Percentiles rank a stretch among this genome's conserved stretches.
These are phyloP conservation scores for Phytophthora aleatoria DNA, from an alignment of 352 stramenopile genomes.

Conservation along the genomic window DNA sequence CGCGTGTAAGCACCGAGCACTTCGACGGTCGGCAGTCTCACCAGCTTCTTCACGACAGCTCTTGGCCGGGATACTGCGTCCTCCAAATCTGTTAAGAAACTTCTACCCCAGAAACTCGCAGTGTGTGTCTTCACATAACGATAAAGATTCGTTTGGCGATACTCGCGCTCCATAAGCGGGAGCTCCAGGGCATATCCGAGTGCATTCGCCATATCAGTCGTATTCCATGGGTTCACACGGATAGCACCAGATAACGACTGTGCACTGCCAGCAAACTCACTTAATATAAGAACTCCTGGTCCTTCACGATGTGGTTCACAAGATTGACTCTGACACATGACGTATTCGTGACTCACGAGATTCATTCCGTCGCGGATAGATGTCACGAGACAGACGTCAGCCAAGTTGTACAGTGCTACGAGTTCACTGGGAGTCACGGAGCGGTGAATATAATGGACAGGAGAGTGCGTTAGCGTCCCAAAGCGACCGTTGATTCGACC, in stretches of 20 bases:
- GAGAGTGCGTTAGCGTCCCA: slow-evolving; percentile 84
- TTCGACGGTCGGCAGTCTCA: slow-evolving; percentile 48
- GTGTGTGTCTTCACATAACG: slow-evolving; percentile 89
- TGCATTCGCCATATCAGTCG: slow-evolving; percentile 71
- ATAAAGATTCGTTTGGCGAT: slow-evolving; percentile 84
- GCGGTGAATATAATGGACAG: slow-evolving; percentile 90
- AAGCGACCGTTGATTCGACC: slow-evolving; percentile 89
- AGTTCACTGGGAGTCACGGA: slow-evolving; percentile 80
- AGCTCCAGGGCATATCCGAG: slow-evolving; percentile 78
- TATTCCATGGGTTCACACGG: slow-evolving; percentile 91
- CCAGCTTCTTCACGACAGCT: slow-evolving; percentile 46
- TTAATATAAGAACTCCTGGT: slow-evolving; percentile 86
- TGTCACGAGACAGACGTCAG: slow-evolving; percentile 89
- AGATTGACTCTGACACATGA: slow-evolving; percentile 81
- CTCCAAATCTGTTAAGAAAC: slow-evolving; percentile 79
- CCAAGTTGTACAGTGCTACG: slow-evolving; percentile 90
- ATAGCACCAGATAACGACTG: slow-evolving; percentile 90
- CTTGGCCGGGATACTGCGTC: slow-evolving; percentile 45
- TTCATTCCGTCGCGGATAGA: slow-evolving; percentile 92
- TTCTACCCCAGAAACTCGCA: slow-evolving; percentile 84
- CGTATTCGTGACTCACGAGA: slow-evolving; percentile 90
- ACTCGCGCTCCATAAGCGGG: slow-evolving; percentile 82
- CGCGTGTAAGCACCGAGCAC: slow-evolving; percentile 63
- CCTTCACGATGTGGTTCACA: slow-evolving; percentile 63
- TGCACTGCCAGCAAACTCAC: slow-evolving; percentile 88